Percentiles rank a stretch among this genome's conserved stretches.
Conservation (phyloP, 352 stramenopile species). For the Halophytophthora batemanensis region DNA sequence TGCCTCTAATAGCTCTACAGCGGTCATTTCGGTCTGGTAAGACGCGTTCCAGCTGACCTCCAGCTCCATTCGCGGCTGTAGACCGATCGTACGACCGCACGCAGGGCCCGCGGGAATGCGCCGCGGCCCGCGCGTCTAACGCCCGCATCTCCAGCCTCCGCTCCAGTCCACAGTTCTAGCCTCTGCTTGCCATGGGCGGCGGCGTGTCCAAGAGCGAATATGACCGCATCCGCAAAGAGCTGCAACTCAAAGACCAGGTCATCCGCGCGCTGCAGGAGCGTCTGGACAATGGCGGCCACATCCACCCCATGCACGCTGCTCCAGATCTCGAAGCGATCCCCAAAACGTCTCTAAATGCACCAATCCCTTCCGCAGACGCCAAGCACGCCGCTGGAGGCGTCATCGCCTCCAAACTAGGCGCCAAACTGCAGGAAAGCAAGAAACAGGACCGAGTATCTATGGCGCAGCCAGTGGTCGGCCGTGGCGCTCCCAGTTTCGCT, state of each 20-base stretch:
- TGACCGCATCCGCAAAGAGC: slow-evolving; percentile 65
- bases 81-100: slow-evolving; percentile 9
- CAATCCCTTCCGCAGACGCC: too few relatives aligned
- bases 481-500: slow-evolving; percentile 14
- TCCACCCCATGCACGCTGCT: slow-evolving; percentile 11
- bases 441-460: slow-evolving; percentile 13
- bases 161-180: too few relatives aligned
- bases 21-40: too few relatives aligned
- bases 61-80: too few relatives aligned
- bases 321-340: background rate
- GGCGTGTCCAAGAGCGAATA: slow-evolving; percentile 75
- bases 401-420: background rate
- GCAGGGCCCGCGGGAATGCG: slow-evolving; percentile 18
- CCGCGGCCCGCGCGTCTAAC: background rate
- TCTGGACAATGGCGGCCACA: slow-evolving; percentile 29
- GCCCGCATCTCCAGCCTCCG: slow-evolving; percentile 2
- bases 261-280: slow-evolving; percentile 61
- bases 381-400: background rate
- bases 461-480: slow-evolving; percentile 4
- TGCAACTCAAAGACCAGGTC: slow-evolving; percentile 68
- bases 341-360: too few relatives aligned
- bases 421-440: slow-evolving; percentile 6
- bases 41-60: too few relatives aligned
- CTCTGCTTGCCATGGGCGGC: slow-evolving; percentile 50
- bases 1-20: too few relatives aligned